Base-by-base conservation (phyloP, 192 early-diverging fungal species). In the Powellomyces hirtus region DNA sequence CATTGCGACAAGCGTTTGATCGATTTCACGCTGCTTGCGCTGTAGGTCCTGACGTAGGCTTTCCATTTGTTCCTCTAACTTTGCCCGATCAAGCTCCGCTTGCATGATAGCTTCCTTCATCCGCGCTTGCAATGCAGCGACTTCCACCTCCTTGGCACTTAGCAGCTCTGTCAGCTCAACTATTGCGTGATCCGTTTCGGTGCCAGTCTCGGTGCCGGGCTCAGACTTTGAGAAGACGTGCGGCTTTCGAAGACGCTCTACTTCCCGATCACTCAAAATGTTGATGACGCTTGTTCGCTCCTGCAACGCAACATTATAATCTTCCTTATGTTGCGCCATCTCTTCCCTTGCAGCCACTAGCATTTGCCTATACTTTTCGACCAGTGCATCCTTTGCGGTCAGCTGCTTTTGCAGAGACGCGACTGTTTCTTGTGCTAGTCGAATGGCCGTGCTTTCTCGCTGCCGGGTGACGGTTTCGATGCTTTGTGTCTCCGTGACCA, bases 321-420 rank as follows among this genome's bases (percentile, higher is more conserved):
- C 77, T 40, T 66, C 42, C 49, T 73, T 45, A 52, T 67, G 64
- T 29, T 10, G n/a, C 29, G 35, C 51, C 42, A 72, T 53, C 13
- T 77, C 74, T 45, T 70, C 79, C 53, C 75, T 61, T 10, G 61
- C 38, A 18, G 56, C 67, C n/a, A 50, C 59, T 11, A 82, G 38
- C 77, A 81, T 84, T n/a, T 66, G 58, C 0, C 71, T 72, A 52
- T 81, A 81, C 42, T 79, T 77, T 38, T 77, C 71, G 2, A 82
- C 55, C 37, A 79, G 20, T 42, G 75, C 70, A 27, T 76, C 71
- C 57, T 84, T 84, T 18, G 64, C 52, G 0, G 20, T 26, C 1
- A 84, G 45, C 49, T 84, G 82, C n/a, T 60, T 33, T 61, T 80
- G 73, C 27, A 84, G 62, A 0, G 82, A 82, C n/a, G 46, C 26